Percentiles rank a stretch among this genome's conserved stretches.
These are phyloP conservation scores for Fomitiporia mediterranea DNA, from an alignment of 1,284 basidiomycete genomes.

Conservation along the genomic window DNA sequence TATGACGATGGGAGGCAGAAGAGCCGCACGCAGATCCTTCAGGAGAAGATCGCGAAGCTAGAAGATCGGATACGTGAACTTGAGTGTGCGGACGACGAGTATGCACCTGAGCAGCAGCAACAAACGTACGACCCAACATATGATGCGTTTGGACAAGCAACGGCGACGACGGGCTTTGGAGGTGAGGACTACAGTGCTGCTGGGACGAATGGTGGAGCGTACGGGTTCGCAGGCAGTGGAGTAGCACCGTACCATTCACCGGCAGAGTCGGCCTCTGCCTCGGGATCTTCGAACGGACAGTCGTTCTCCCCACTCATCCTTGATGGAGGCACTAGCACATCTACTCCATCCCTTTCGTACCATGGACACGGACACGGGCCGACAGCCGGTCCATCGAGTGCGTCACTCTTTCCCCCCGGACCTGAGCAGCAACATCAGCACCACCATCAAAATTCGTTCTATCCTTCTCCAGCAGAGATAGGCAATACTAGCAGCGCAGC, in stretches of 20 bases:
- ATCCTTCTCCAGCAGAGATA: background rate
- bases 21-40: slow-evolving; percentile 55
- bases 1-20: slow-evolving; percentile 61
- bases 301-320: slow-evolving; percentile 5
- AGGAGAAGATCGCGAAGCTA: slow-evolving; percentile 49
- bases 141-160: background rate
- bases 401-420: background rate
- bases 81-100: slow-evolving; percentile 30
- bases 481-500: background rate
- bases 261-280: slow-evolving; percentile 4
- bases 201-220: background rate
- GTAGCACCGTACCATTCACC: slow-evolving; percentile 7
- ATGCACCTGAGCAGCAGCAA: background rate
- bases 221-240: background rate
- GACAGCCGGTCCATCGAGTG: background rate
- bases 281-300: background rate
- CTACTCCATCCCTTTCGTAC: background rate
- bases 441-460: background rate
- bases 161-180: background rate
- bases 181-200: background rate
- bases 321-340: background rate
- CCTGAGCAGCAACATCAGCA: background rate
- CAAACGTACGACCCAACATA: background rate
- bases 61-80: slow-evolving; percentile 52
- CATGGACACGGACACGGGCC: background rate